These are phyloP conservation scores for Sporormia fimetaria DNA, from an alignment of 495 filamentous ascomycete species.

Conservation along the genomic window DNA sequence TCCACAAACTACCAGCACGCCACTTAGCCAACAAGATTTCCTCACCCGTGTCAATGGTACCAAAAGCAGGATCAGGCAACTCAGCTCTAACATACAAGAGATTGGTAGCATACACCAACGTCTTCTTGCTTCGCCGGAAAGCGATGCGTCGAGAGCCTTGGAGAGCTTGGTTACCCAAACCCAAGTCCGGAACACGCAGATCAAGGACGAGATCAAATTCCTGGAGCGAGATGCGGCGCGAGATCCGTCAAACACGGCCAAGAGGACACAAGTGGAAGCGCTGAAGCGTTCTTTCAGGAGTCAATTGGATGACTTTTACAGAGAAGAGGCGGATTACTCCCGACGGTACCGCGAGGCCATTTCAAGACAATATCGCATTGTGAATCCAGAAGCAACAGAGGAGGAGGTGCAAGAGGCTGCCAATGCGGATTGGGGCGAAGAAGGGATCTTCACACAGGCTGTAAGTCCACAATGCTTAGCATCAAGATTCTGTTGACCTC, in stretches of 20 bases:
- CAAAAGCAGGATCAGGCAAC: slow-evolving; percentile 45
- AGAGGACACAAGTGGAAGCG: slow-evolving; percentile 50
- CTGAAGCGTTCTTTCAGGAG: slow-evolving; percentile 55
- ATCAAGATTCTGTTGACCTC: not conserved
- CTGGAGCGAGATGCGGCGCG: slow-evolving; percentile 52
- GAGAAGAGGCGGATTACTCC: slow-evolving; percentile 54
- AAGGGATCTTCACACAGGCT: slow-evolving; percentile 66
- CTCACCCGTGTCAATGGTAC: slow-evolving; percentile 47
- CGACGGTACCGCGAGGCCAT: slow-evolving; percentile 58
- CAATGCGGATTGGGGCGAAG: slow-evolving; percentile 59
- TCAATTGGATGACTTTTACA: slow-evolving; percentile 50
- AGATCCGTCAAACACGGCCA: slow-evolving; percentile 44
- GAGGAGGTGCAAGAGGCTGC: slow-evolving; percentile 50
- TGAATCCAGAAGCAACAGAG: slow-evolving; percentile 60
- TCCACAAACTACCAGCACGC: slow-evolving; percentile 16
- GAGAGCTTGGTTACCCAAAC: slow-evolving; percentile 53
- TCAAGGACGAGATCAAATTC: slow-evolving; percentile 56
- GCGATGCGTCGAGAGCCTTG: slow-evolving; percentile 38
- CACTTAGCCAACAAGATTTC: slow-evolving; percentile 43
- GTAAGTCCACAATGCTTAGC: slow-evolving; percentile 38
- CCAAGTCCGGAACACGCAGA: slow-evolving; percentile 51
- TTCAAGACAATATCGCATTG: slow-evolving; percentile 60
- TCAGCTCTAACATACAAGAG: slow-evolving; percentile 43
- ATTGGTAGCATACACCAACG: slow-evolving; percentile 52
- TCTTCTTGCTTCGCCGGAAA: slow-evolving; percentile 44